Base-by-base conservation (phyloP, 164 flowering plant species). In the Pachysandra terminalis region DNA sequence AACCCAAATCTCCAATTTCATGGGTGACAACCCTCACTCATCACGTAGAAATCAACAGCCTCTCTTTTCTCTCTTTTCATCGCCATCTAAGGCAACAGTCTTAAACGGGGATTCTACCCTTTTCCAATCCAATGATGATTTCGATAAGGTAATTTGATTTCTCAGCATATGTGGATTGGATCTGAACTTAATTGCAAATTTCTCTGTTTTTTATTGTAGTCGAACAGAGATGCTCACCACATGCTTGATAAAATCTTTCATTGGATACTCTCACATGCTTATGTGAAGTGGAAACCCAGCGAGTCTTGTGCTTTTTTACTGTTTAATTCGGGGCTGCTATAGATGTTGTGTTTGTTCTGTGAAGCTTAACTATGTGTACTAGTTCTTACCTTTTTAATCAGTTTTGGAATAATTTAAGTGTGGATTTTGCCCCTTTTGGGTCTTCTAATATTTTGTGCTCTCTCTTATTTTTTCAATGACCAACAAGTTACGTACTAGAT, bases 1-100 rank as follows among this genome's bases (percentile, higher is more conserved):
- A 74, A 77, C 81, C 71, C 83, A 75, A 73, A 66, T 91, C 54
- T 75, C 84, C 6, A 78, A 72, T n/a, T 75, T 87, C 67, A 26
- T 71, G 3, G 67, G 52, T 23, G 71, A 56, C 28, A 25, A 61
- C 32, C 66, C 51, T 52, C 35, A 17, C 48, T 63, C 73, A 24
- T 64, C 69, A 19, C 59, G 56, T 16, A 15, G 64, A 32, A 68
- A 63, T 16, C 23, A 17, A 48, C 68, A 54, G 1, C 75, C 81
- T 59, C 66, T 73, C 35, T 68, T 70, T 62, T 74, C 77, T 32
- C n/a, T 72, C 56, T 56, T 75, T 22, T 66, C 78, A 16, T 25
- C 26, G 26, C 67, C 82, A 1, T 57, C 79, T 37, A 71, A 57
- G 54, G 49, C 68, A 56, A 68, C 15, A 54, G 21, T 41, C 8